These are phyloP conservation scores for Boletus sensibilis DNA, from an alignment of 768 basidiomycete species.

Conservation along the genomic window DNA sequence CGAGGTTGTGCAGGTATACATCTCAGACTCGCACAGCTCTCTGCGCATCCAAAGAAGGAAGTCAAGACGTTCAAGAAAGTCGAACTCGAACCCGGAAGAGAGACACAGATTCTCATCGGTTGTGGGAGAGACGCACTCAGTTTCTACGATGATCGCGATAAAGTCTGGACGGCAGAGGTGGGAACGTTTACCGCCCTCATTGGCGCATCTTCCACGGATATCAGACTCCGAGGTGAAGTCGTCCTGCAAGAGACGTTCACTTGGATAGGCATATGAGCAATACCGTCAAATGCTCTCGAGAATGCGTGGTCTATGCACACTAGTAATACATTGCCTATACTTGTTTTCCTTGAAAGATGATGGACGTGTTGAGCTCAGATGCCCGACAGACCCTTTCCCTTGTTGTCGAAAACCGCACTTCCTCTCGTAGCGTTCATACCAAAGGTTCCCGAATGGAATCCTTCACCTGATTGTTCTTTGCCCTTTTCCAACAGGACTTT, in stretches of 20 bases:
- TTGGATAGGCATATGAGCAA: neutral
- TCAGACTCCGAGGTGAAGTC: neutral
- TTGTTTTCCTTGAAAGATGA: neutral
- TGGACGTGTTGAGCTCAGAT: conserved; percentile 23
- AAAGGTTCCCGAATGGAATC: conserved; percentile 30
- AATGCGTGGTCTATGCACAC: conserved; percentile 4
- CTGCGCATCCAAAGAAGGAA: neutral
- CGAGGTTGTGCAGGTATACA: neutral
- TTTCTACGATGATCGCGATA: neutral
- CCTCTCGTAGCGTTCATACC: conserved; percentile 29
- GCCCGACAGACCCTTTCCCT: conserved; percentile 39
- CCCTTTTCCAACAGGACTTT: conserved; percentile 62
- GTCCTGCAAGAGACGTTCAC: neutral
- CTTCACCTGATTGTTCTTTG: conserved; percentile 52
- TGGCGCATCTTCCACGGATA: neutral
- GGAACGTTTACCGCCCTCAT: neutral
- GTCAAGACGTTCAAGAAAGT: neutral
- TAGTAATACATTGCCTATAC: conserved; percentile 17
- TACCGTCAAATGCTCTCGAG: neutral
- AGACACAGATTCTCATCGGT: neutral
- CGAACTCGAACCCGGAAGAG: neutral
- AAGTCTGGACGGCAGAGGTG: neutral
- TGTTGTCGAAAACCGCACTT: conserved; percentile 39
- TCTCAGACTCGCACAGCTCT: neutral
- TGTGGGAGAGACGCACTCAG: neutral